Evolutionary conservation across 768 basidiomycete genomes (phyloP), one percentile per base, ranked within the genome.

Genomic region (Rhodotorula paludigena): DNA sequence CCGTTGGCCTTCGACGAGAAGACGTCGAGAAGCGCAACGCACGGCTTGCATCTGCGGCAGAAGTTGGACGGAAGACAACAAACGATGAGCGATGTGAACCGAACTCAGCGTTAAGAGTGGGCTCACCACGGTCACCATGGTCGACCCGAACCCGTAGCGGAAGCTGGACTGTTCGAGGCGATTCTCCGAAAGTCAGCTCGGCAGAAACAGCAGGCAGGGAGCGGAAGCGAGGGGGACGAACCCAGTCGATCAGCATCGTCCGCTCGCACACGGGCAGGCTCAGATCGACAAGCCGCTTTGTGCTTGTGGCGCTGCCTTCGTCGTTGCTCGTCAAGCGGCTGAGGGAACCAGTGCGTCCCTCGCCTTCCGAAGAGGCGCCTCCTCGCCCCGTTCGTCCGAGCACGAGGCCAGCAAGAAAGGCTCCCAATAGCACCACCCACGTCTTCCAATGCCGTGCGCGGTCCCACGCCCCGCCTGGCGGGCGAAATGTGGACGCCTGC

Each of bases 171-270:
- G 42, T 20, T 10, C 8, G 44, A 39, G 28, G 54, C 15, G 39
- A 30, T 5, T 28, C 14, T 11, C 9, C n/a, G 49, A 30, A 11
- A 7, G 53, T 36, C 53, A 54, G 33, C 33, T 5, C 32, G 9
- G 10, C 41, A 38, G 23, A 23, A 11, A 2, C 47, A 5, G 25
- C 12, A 28, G 14, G n/a, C n/a, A n/a, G n/a, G n/a, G n/a, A n/a
- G 41, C 20, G 41, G 41, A 42, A 11, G 41, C 25, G 15, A 21
- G 12, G 28, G 20, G 38, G 28, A 23, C 60, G 36, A 28, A 60
- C 60, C 60, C 60, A 60, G 23, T 51, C 49, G 39, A 60, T 30
- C 20, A 60, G 28, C 38, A 60, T 11, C 15, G 48, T 51, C 30
- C 60, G 25, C 32, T 60, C 38, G 49, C 60, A 60, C 3, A 41